phyloP scores from a whole-genome alignment of 306 rosid species.

The Crataegus laevigata region DNA sequence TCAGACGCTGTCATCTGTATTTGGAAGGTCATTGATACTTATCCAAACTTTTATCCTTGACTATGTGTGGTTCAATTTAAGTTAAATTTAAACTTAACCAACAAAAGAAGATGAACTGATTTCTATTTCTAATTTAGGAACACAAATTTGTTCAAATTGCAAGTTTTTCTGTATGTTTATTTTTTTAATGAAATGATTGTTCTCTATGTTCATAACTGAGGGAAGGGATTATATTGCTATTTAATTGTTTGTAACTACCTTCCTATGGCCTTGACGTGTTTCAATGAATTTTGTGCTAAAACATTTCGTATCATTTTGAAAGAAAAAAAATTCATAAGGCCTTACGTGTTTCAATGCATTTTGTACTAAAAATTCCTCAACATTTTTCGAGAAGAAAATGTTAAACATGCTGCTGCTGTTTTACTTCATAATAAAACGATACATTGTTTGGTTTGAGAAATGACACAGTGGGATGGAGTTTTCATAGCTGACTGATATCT shows the following conservation, averaged over 20 bases:
- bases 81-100: not conserved
- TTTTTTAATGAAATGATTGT: no score
- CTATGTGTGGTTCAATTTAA: not conserved
- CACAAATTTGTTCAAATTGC: not conserved
- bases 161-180: no score
- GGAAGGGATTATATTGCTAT: not conserved
- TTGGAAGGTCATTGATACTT: conserved; percentile 36
- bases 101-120: not conserved
- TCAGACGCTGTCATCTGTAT: conserved; percentile 36
- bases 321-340: not conserved
- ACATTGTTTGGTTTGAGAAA: not conserved
- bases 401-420: not conserved
- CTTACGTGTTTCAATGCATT: not conserved
- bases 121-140: not conserved
- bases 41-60: not conserved
- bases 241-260: not conserved
- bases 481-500: not conserved
- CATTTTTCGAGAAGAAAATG: not conserved
- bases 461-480: not conserved
- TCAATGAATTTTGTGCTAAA: not conserved
- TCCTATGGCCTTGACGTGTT: not conserved
- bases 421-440: not conserved
- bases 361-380: not conserved
- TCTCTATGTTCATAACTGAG: not conserved
- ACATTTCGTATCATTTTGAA: not conserved